Base-by-base conservation (phyloP, 768 basidiomycete species). In the Suillus cothurnatus region DNA sequence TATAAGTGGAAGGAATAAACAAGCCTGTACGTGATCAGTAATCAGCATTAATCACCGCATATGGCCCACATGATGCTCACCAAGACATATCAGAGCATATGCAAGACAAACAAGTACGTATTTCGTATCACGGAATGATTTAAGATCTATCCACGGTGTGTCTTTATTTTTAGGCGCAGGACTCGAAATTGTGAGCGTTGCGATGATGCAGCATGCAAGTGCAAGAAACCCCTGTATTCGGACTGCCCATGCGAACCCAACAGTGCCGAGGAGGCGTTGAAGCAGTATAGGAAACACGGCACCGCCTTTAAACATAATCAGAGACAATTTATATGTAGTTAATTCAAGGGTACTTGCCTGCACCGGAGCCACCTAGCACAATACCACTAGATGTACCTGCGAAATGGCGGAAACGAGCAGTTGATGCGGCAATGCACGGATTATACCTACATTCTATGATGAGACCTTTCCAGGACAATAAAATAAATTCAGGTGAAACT, bases 181-280 rank as follows among this genome's bases (percentile, higher is more conserved):
- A 58, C 23, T 49, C 21, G 61, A 61, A 26, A 61, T 45, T 32
- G 61, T 49, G 61, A 61, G 45, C 19, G 34, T 49, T 32, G 61
- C 38, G 14, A 61, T 32, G n/a, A 49, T 61, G 39, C 61, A 38
- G 31, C 61, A 61, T 15, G 39, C 61, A 26, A 61, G 45, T 26
- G 38, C 38, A 11, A 61, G 14, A 32, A 61, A 61, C n/a, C 38
- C 61, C 38, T 38, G 45, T 61, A 69, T 72, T 4, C 72, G 60
- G 31, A 73, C 70, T 23, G 72, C 72, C 72, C 72, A 73, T 21
- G 63, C 62, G 50, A 73, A 73, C 32, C 69, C 72, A 2, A 73
- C 66, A 31, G 62, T 36, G 2, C 64, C n/a, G 36, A 71, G 66
- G 2, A 73, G 61, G 17, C 66, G 67, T 28, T 71, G 50, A 28